Conservation (phyloP, 2,329 filamentous ascomycete species). For the Elsinoe fawcettii region DNA sequence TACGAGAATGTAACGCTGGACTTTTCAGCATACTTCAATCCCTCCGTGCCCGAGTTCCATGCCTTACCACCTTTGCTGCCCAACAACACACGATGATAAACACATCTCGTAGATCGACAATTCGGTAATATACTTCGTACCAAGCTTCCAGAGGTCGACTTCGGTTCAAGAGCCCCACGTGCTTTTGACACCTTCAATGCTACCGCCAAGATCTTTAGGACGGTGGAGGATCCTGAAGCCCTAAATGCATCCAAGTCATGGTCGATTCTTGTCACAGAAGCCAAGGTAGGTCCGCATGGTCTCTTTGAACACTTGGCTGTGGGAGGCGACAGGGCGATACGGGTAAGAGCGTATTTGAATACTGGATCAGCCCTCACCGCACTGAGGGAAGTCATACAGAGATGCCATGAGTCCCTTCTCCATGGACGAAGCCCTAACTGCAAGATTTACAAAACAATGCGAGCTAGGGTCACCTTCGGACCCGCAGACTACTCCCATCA, state of each 20-base stretch:
- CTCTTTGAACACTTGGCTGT: background rate
- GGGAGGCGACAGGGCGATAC: background rate
- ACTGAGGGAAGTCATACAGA: background rate
- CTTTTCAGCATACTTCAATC: background rate
- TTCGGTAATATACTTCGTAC: background rate
- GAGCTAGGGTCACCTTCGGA: background rate
- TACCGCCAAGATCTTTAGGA: background rate
- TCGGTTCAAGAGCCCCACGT: background rate
- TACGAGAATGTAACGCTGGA: background rate
- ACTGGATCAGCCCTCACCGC: background rate
- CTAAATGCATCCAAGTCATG: slow-evolving; percentile 9
- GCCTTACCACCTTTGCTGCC: background rate
- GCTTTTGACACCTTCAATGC: background rate
- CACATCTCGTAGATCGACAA: background rate
- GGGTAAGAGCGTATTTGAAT: background rate
- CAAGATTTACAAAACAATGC: background rate
- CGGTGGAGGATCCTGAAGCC: background rate
- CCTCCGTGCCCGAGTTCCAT: background rate
- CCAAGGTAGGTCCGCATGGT: background rate
- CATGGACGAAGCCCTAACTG: background rate
- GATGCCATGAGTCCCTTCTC: background rate
- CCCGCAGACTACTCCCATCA: background rate
- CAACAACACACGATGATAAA: background rate
- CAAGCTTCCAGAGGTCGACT: background rate
- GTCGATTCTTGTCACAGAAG: background rate